Evolutionary conservation across 306 rosid genomes (phyloP).

Genomic region (Prunus padus): DNA sequence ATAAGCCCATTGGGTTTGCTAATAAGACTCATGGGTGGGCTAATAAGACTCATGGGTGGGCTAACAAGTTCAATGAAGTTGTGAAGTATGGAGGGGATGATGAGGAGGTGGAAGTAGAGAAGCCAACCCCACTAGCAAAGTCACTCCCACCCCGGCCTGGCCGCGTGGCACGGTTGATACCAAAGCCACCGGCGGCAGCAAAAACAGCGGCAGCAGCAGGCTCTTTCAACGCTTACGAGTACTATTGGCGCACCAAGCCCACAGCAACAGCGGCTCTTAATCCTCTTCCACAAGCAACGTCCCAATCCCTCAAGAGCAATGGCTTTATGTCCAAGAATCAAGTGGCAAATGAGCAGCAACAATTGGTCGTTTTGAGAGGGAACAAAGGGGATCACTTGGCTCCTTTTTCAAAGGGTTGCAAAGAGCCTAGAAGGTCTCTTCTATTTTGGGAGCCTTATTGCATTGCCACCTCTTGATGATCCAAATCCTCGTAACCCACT

Average conservation of each 20-base stretch:
- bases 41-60: constrained; percentile 48
- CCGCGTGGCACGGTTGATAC: constrained; percentile 35
- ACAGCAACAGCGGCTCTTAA: constrained; percentile 21
- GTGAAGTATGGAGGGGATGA: constrained; percentile 43
- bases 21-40: constrained; percentile 55
- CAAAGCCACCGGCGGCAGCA: constrained; percentile 28
- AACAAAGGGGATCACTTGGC: constrained; percentile 65
- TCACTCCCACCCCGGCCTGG: constrained; percentile 66
- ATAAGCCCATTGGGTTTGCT: constrained; percentile 48
- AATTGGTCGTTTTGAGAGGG: constrained; percentile 49
- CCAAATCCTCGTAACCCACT: not conserved
- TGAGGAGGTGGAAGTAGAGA: constrained; percentile 4
- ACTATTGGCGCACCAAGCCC: constrained; percentile 63
- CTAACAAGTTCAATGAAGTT: constrained; percentile 45
- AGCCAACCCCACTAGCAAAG: constrained; percentile 36
- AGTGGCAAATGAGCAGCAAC: constrained; percentile 39
- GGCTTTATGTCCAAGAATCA: constrained; percentile 26
- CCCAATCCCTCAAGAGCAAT: constrained; percentile 19
- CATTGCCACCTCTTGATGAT: constrained; percentile 74
- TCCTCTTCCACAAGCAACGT: constrained; percentile 26
- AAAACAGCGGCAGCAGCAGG: constrained; percentile 21
- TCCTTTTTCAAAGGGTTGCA: constrained; percentile 64
- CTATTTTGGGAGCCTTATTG: constrained; percentile 73
- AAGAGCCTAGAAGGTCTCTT: constrained; percentile 66
- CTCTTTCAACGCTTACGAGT: constrained; percentile 65